A percentile compares a stretch with the other conserved stretches of the same genome.
These are phyloP conservation scores for Barnettozyma botsteinii DNA, from an alignment of 805 yeast species.

Conservation along the genomic window DNA sequence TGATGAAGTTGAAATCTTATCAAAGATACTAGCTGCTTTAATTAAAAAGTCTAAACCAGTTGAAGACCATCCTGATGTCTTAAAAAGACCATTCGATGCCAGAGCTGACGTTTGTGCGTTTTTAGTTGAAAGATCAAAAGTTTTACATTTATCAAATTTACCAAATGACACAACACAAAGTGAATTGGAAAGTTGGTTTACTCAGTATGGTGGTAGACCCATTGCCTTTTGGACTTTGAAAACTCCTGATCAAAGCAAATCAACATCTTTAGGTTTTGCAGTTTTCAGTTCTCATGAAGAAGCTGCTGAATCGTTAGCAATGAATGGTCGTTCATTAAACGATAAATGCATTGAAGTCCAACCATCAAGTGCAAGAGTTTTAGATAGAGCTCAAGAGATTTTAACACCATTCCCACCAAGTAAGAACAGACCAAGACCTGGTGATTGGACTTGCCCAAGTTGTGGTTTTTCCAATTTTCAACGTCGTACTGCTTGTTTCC, in stretches of 20 bases:
- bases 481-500: slow-evolving; percentile 87
- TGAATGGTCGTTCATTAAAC: slow-evolving; percentile 73
- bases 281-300: slow-evolving; percentile 82
- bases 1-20: slow-evolving; percentile 40
- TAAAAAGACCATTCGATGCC: slow-evolving; percentile 72
- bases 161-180: slow-evolving; percentile 86
- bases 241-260: slow-evolving; percentile 47
- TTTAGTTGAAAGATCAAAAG: slow-evolving; percentile 64
- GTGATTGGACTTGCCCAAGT: slow-evolving; percentile 97
- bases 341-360: slow-evolving; percentile 79
- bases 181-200: slow-evolving; percentile 87
- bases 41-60: slow-evolving; percentile 40
- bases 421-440: slow-evolving; percentile 88
- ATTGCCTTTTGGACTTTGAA: slow-evolving; percentile 85
- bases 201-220: slow-evolving; percentile 81
- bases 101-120: slow-evolving; percentile 68
- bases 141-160: slow-evolving; percentile 72
- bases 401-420: slow-evolving; percentile 79
- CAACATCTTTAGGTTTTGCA: slow-evolving; percentile 71
- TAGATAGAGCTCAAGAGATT: slow-evolving; percentile 78
- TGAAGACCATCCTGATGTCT: slow-evolving; percentile 47
- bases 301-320: slow-evolving; percentile 67
- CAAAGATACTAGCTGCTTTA: slow-evolving; percentile 41
- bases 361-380: slow-evolving; percentile 72
- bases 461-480: slow-evolving; percentile 95